Evolutionary conservation across 2,329 filamentous ascomycete species (phyloP).

Genomic region (Arthrobotrys conoides): DNA sequence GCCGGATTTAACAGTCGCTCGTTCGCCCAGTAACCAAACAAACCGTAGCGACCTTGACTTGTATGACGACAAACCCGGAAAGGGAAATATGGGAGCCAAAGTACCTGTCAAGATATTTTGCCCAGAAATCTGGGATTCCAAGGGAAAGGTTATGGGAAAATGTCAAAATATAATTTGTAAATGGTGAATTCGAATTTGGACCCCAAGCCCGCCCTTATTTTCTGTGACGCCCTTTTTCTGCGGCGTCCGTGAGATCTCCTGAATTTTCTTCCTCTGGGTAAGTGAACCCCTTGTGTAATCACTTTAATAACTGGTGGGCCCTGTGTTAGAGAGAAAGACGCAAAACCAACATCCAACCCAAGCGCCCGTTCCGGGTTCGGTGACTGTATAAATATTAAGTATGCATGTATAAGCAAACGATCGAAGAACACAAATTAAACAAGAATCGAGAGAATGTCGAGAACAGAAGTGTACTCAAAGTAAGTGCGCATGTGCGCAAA

Average conservation of each 20-base stretch:
- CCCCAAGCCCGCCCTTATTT: conserved; percentile 26
- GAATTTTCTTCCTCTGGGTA: conserved; percentile 31
- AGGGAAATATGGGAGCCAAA: conserved; percentile 8
- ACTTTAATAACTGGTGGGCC: conserved; percentile 24
- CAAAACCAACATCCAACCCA: conserved; percentile 31
- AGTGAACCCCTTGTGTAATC: conserved; percentile 43
- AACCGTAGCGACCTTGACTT: conserved; percentile 10
- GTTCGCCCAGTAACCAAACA: conserved; percentile 12
- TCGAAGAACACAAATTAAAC: not conserved
- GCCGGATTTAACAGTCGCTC: not conserved
- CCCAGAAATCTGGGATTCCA: conserved; percentile 53
- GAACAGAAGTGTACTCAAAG: conserved; percentile 15
- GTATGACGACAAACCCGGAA: conserved; percentile 21
- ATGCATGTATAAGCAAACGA: conserved; percentile 23
- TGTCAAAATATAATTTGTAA: conserved; percentile 43
- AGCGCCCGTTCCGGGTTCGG: conserved; percentile 34
- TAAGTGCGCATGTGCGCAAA: not conserved
- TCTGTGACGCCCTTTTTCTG: conserved; percentile 23
- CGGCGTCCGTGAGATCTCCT: conserved; percentile 51
- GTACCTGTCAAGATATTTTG: conserved; percentile 39
- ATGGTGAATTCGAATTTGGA: conserved; percentile 27
- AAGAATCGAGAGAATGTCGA: conserved; percentile 10
- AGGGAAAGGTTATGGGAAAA: conserved; percentile 29
- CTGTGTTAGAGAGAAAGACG: conserved; percentile 9
- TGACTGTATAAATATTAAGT: too few relatives aligned